Base-by-base conservation (phyloP, 805 yeast genomes). In the Tanozyma kutaoensis region DNA sequence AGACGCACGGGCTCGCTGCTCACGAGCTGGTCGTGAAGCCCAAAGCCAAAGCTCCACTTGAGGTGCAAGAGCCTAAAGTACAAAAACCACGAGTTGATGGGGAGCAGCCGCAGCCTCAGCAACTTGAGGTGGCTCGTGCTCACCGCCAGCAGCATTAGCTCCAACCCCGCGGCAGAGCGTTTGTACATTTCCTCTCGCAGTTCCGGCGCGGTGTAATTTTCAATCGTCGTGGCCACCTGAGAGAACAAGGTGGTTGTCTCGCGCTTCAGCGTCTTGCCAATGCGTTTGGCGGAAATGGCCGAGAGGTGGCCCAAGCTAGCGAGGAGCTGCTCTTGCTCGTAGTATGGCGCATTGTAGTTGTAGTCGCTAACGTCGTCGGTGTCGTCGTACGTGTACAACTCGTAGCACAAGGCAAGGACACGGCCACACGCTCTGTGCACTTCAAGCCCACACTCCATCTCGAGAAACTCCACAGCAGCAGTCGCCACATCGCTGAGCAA, bases 201-300 rank as follows among this genome's bases (percentile, higher is more conserved):
- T 33, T 35, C 53, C 28, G 28, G 48, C 39, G 39, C 58, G 29
- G 53, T 46, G 35, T 60, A 64, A 12, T 42, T 41, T 27, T 55
- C 57, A 8, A 74, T 50, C 0, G 77, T 70, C 20, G 48, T 48
- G 22, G 63, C 45, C 12, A 73, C 69, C 32, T 75, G 77, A 40
- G 74, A 58, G 45, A 74, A 71, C 1, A 75, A 57, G 1, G 80
- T 66, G 34, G 70, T 69, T 15, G 69, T 56, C 21, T 66, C 72
- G 32, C 64, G 66, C 43, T 71, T 75, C 34, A 73, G 80, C 40
- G 68, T 71, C 37, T 76, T 76, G 15, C 76, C 66, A 3, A 72
- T 43, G 28, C 61, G 68, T 31, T 73, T 72, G 4, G 74, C 55
- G 0, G 78, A 67, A 14, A 67, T 62, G 23, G 59, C 63, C 1